A percentile compares a stretch with the other conserved stretches of the same genome.
Conservation (phyloP, 768 basidiomycete species). For the Mrakia gelida region DNA sequence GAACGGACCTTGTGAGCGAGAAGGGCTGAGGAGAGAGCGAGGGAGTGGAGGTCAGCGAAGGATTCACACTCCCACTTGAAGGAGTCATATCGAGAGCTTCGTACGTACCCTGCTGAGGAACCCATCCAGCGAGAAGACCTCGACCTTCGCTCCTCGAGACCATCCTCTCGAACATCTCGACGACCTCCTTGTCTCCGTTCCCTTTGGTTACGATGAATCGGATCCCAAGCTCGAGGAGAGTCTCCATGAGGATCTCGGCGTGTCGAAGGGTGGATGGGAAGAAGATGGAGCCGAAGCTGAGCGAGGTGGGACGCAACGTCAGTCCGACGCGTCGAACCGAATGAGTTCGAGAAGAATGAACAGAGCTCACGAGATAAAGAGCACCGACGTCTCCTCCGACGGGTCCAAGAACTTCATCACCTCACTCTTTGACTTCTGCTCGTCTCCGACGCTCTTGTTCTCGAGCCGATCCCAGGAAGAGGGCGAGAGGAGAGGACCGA, state of each 20-base stretch:
- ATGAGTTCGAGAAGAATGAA: not conserved
- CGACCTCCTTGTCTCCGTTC: not conserved
- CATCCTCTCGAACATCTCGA: not conserved
- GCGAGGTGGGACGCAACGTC: not conserved
- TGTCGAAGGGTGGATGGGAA: not conserved
- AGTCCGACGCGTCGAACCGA: not conserved
- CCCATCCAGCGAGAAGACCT: not conserved
- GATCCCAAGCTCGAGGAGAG: not conserved
- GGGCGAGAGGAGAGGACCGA: not conserved
- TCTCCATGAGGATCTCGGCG: not conserved
- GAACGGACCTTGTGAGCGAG: not conserved
- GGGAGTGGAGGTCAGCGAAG: not conserved
- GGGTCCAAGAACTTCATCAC: not conserved
- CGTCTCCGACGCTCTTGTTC: not conserved
- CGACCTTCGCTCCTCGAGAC: not conserved
- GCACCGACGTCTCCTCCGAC: not conserved
- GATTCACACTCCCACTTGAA: not conserved
- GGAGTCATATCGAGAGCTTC: not conserved
- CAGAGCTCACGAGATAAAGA: not conserved
- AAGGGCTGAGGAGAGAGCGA: not conserved
- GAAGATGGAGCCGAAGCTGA: not conserved
- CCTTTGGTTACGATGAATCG: not conserved
- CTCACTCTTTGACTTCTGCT: not conserved
- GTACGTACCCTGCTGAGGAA: not conserved
- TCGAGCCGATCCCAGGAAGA: not conserved